A percentile compares a stretch with the other conserved stretches of the same genome.
Conservation (phyloP, 331 rosid genomes). For the Malus hybrid region DNA sequence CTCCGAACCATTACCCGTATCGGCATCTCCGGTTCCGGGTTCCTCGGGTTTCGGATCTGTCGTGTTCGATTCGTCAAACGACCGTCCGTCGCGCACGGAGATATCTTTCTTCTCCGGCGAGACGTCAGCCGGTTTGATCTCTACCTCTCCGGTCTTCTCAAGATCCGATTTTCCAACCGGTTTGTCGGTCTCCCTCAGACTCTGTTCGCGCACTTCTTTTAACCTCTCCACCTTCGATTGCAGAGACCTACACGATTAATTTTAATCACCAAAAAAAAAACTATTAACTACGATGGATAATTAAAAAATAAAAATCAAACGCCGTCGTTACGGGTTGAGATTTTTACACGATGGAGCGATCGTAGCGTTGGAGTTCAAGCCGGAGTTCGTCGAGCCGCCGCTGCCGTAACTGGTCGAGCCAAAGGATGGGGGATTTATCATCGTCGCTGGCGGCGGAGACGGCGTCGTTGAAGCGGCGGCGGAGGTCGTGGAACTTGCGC, state of each 20-base stretch:
- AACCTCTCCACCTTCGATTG: conserved; percentile 18
- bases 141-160: not conserved
- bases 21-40: not conserved
- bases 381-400: conserved; percentile 32
- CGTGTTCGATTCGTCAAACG: conserved; percentile 12
- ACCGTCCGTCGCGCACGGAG: conserved; percentile 1
- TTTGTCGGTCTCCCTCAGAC: not conserved
- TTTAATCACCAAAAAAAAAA: not conserved
- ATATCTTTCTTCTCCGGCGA: not conserved
- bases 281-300: not conserved
- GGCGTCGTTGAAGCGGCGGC: conserved; percentile 15
- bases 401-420: conserved; percentile 22
- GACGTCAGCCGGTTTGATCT: not conserved
- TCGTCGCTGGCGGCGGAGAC: not conserved
- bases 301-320: not conserved
- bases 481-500: conserved; percentile 21
- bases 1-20: not conserved
- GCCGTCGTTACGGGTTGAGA: not conserved
- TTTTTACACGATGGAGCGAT: conserved; percentile 19
- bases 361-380: conserved; percentile 20
- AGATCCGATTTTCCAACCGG: conserved; percentile 15
- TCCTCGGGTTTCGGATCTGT: conserved; percentile 7
- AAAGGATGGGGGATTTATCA: not conserved
- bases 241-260: conserved; percentile 16
- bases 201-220: conserved; percentile 13